These are phyloP conservation scores for Fusarium incarnatum DNA, from an alignment of 2,329 filamentous ascomycete genomes.

Conservation along the genomic window DNA sequence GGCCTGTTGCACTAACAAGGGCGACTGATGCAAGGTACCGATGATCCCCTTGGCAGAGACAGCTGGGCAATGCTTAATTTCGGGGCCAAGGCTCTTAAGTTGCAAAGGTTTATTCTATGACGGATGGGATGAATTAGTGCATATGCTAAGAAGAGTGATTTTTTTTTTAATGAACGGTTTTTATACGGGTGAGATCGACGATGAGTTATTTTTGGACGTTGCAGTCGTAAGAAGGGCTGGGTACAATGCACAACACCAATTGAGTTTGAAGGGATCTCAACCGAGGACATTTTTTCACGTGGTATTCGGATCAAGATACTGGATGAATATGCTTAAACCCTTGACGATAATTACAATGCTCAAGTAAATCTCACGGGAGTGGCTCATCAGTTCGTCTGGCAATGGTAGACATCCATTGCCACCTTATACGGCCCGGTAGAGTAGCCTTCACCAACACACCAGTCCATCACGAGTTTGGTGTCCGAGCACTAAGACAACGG, in stretches of 20 bases:
- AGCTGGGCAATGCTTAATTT: slow-evolving; percentile 34
- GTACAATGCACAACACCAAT: neutral
- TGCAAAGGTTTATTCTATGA: neutral
- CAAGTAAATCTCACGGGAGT: neutral
- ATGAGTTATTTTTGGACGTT: slow-evolving; percentile 28
- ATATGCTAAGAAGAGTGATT: neutral
- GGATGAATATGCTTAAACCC: neutral
- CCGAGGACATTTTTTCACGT: neutral
- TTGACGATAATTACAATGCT: neutral
- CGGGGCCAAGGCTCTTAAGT: slow-evolving; percentile 12
- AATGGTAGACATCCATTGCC: neutral
- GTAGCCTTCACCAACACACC: neutral
- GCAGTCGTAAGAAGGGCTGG: neutral
- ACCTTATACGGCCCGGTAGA: neutral
- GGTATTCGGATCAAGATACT: neutral
- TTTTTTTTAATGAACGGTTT: neutral
- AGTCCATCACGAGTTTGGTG: neutral
- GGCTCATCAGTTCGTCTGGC: neutral
- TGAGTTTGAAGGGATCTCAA: neutral
- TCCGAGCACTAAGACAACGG: slow-evolving; percentile 1
- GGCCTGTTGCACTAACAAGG: neutral
- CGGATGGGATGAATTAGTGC: slow-evolving; percentile 16
- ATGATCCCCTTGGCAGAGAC: slow-evolving; percentile 17
- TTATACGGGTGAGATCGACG: slow-evolving; percentile 6
- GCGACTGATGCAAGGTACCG: slow-evolving; percentile 24